Conservation (phyloP, 2,329 filamentous ascomycete species). For the Colletotrichum simmondsii region DNA sequence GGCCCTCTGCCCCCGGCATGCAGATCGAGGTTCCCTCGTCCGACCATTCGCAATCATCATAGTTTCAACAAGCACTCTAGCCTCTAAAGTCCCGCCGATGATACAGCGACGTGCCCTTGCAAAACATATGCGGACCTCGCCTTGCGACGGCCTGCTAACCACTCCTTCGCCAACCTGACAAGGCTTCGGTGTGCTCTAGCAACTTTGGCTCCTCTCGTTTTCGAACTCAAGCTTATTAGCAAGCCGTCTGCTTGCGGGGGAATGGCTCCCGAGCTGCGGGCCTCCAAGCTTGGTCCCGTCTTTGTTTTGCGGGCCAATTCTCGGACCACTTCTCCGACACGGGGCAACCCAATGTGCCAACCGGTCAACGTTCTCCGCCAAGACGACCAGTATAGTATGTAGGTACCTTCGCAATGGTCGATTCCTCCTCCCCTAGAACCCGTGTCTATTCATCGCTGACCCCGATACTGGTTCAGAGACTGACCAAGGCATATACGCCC, state of each 20-base stretch:
- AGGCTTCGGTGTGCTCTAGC: background rate
- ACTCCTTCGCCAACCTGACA: background rate
- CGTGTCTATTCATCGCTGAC: no score
- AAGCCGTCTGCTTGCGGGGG: slow-evolving; percentile 7
- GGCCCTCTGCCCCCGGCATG: background rate
- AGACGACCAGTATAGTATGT: background rate
- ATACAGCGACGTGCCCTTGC: background rate
- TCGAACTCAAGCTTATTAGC: background rate
- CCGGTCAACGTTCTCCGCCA: background rate
- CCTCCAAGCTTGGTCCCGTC: slow-evolving; percentile 1
- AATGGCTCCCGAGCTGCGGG: slow-evolving; percentile 23
- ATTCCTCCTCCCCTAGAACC: no score
- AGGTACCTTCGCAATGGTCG: no score
- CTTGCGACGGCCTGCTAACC: background rate
- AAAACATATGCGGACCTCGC: background rate
- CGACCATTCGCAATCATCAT: background rate
- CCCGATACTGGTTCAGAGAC: no score
- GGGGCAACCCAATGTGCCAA: background rate
- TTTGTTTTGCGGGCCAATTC: slow-evolving; percentile 29
- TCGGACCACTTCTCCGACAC: slow-evolving; percentile 27
- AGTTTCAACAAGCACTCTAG: background rate
- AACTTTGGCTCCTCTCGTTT: background rate
- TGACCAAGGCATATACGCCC: no score
- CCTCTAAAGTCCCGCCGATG: slow-evolving; percentile 12
- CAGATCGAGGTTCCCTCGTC: background rate